Evolutionary conservation across 352 stramenopile genomes (phyloP).

Genomic region (Elongisporangium prolatum): DNA sequence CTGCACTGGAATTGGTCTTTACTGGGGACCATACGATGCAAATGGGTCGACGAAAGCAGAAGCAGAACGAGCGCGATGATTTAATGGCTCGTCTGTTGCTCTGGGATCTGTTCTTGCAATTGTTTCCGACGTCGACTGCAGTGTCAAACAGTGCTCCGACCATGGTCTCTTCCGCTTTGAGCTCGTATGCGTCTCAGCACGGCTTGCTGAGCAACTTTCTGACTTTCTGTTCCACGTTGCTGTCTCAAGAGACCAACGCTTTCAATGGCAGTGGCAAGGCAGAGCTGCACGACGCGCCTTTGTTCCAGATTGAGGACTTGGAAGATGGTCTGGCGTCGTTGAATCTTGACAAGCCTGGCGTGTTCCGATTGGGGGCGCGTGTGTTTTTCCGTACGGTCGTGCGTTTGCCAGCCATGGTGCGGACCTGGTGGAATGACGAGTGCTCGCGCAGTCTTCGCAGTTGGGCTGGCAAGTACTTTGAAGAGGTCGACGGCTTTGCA

Average conservation of each 20-base stretch:
- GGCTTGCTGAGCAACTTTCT: conserved; percentile 64
- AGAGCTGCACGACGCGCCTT: conserved; percentile 39
- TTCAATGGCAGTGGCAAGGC: conserved; percentile 15
- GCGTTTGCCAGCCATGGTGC: conserved; percentile 81
- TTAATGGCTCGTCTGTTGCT: conserved; percentile 53
- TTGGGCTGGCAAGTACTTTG: conserved; percentile 87
- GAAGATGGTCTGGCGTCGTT: conserved; percentile 18
- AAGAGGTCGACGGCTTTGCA: conserved; percentile 36
- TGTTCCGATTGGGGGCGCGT: conserved; percentile 49
- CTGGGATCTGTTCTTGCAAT: conserved; percentile 81
- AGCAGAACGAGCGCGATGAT: conserved; percentile 46
- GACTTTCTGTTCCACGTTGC: conserved; percentile 48
- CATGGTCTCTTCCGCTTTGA: conserved; percentile 68
- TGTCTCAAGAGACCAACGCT: conserved; percentile 50
- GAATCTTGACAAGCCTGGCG: conserved; percentile 30
- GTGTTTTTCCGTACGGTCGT: conserved; percentile 83
- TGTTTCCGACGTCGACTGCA: conserved; percentile 44
- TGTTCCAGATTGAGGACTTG: conserved; percentile 45
- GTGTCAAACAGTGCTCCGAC: conserved; percentile 11
- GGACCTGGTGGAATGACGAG: conserved; percentile 89
- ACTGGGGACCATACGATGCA: conserved; percentile 26
- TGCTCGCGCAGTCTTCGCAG: conserved; percentile 73
- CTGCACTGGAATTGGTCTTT: conserved; percentile 52
- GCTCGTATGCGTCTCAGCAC: conserved; percentile 54
- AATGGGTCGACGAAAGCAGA: conserved; percentile 46